phyloP scores from a whole-genome alignment of 2,329 filamentous ascomycete species.

The Magnaporthiopsis incrustans region DNA sequence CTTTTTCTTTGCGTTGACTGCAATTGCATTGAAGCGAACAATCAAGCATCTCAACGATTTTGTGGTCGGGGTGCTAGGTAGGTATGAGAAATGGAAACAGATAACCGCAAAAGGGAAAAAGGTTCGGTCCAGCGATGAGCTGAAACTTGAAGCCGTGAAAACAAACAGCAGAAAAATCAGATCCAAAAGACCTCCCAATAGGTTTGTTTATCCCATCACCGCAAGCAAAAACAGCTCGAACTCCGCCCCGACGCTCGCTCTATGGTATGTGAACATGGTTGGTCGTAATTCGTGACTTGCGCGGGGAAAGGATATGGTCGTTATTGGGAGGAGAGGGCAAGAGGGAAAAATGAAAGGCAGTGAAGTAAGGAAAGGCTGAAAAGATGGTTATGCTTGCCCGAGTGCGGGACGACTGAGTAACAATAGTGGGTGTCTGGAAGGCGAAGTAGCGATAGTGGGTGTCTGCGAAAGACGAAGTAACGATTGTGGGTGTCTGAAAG shows the following conservation, averaged over 20 bases:
- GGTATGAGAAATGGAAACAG: neutral
- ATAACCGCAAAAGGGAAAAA: neutral
- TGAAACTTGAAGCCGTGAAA: neutral
- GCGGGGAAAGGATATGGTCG: neutral
- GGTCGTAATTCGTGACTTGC: slow-evolving; percentile 6
- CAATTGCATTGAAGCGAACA: too few species aligned
- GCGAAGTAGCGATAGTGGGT: neutral
- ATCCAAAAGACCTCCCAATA: neutral
- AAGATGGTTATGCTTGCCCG: neutral
- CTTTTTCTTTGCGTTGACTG: too few species aligned
- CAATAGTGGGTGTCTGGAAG: neutral
- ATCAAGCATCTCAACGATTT: too few species aligned
- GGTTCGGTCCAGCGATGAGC: neutral
- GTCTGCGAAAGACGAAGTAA: neutral
- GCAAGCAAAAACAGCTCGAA: neutral
- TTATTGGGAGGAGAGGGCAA: neutral
- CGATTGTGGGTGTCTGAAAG: too few species aligned
- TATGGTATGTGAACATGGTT: slow-evolving; percentile 1
- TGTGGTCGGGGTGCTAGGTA: too few species aligned
- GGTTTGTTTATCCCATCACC: neutral
- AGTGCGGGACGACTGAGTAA: neutral
- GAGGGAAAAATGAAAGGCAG: neutral
- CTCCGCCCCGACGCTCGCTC: neutral
- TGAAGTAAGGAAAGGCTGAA: neutral
- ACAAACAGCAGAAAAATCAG: neutral